Evolutionary conservation across 495 filamentous ascomycete genomes (phyloP), one percentile per base, ranked within the genome.

Genomic region (Podospora pseudopauciseta): DNA sequence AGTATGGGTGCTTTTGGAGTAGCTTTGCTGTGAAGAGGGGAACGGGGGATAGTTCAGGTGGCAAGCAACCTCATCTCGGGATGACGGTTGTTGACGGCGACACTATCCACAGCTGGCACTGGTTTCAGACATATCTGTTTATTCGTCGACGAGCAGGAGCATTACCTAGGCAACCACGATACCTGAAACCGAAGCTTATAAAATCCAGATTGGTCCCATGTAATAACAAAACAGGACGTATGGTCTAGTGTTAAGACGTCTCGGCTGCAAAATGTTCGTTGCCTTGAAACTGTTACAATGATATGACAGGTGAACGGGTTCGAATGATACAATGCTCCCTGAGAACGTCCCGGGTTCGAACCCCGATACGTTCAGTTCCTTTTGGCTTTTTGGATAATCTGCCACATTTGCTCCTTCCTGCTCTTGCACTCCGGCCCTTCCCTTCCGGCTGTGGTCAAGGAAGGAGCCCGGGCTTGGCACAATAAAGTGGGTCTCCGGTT

Each of bases 1-100:
- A 70, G 0, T 28, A 58, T 56, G 65, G 19, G n/a, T 60, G 27
- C 18, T 20, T 60, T 28, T 65, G 56, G 44, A 13, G 23, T 49
- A 65, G 49, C 9, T 49, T 49, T 2, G 39, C 15, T 49, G 39
- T 49, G 39, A 32, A 2, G 39, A 49, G 2, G 39, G 9, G 13
- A 13, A 13, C 3, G 13, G 7, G 39, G 5, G 39, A 18, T 16
- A 11, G 15, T 49, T 49, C 7, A 13, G 39, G 39, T 16, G 15
- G 15, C 39, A 49, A 49, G 39, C 15, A 49, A 26, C 15, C 5
- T 18, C 4, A 32, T 4, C 4, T 32, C 30, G 30, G 30, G 30
- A 32, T 32, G 30, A 7, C 1, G 30, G 30, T 4, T 32, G 30
- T 32, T 32, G 30, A 32, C 30, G 30, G 7, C 30, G 3, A 32